Evolutionary conservation across 1,139 yeast genomes (phyloP), one percentile per base, ranked within the genome.

Genomic region (Pichia sp.): DNA sequence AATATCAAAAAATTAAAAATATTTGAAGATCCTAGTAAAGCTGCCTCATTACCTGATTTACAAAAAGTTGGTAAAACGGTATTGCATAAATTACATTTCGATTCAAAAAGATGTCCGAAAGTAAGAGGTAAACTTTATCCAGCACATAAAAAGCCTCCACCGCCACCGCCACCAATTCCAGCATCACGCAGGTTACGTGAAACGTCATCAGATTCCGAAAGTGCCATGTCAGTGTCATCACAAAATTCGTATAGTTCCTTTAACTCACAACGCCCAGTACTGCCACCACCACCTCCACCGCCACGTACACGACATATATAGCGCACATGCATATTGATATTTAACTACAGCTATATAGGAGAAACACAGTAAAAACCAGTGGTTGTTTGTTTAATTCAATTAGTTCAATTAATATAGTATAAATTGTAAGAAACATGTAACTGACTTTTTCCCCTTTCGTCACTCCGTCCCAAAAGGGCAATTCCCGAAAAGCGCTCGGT

Each of bases 211-310:
- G 41, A 36, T 11, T 5, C 41, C 18, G 41, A 36, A 4, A 36
- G 41, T 11, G 16, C 18, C 8, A 11, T 36, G 41, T 36, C 41
- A 4, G 41, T 36, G 5, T 36, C 41, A 11, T 36, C 41, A 18
- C 41, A 18, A 10, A 19, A 18, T 19, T 36, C 41, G 8, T 19
- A 36, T 16, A 36, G 8, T 11, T 36, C 41, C 14, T 5, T 11
- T 11, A 36, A 3, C 10, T 36, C 41, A 9, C 41, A 14, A 5
- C 25, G 16, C 6, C 25, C 41, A 22, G 25, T 22, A 5, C 28
- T 42, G 9, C 53, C 49, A 9, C 55, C 55, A 5, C 55, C 55
- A 9, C 52, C 53, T 6, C 52, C 54, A 5, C 48, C 51, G 3
- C 48, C 51, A 34, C 33, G 19, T 1, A 31, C 43, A 10, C 39